Evolutionary conservation across 2,329 filamentous ascomycete species (phyloP).

Genomic region (Domatiomyces catenatus): DNA sequence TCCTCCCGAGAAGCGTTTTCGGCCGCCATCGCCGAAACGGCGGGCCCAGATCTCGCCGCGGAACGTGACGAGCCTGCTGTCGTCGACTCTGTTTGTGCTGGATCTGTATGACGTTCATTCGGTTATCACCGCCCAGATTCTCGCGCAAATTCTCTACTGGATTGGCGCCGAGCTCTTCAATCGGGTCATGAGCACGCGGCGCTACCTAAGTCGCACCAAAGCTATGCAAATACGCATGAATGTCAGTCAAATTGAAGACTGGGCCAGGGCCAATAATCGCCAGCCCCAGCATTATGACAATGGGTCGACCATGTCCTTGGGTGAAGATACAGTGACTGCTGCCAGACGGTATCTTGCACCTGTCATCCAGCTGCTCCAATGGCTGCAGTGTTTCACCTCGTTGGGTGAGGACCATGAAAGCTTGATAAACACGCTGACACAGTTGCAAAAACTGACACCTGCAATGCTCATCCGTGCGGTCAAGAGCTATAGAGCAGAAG

Average conservation of each 20-base stretch:
- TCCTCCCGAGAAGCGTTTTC: slow-evolving; percentile 74
- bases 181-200: slow-evolving; percentile 87
- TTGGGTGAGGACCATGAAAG: slow-evolving; percentile 81
- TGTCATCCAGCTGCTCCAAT: slow-evolving; percentile 85
- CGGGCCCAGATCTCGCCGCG: slow-evolving; percentile 81
- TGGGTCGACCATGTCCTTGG: slow-evolving; percentile 68
- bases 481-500: slow-evolving; percentile 84
- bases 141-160: slow-evolving; percentile 92
- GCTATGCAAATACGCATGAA: slow-evolving; percentile 99
- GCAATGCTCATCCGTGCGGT: slow-evolving; percentile 84
- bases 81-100: slow-evolving; percentile 88
- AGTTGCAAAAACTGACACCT: slow-evolving; percentile 68
- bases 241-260: slow-evolving; percentile 85
- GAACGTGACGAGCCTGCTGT: slow-evolving; percentile 88
- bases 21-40: slow-evolving; percentile 84
- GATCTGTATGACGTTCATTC: slow-evolving; percentile 99
- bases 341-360: slow-evolving; percentile 74
- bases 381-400: slow-evolving; percentile 95
- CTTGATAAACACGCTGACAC: slow-evolving; percentile 73
- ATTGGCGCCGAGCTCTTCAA: slow-evolving; percentile 93
- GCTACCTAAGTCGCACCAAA: slow-evolving; percentile 88
- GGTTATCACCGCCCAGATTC: slow-evolving; percentile 80
- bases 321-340: slow-evolving; percentile 74
- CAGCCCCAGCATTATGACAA: slow-evolving; percentile 92
- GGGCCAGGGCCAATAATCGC: slow-evolving; percentile 84